Evolutionary conservation across 495 filamentous ascomycete genomes (phyloP).

Genomic region (Chaetomidium leptoderma): DNA sequence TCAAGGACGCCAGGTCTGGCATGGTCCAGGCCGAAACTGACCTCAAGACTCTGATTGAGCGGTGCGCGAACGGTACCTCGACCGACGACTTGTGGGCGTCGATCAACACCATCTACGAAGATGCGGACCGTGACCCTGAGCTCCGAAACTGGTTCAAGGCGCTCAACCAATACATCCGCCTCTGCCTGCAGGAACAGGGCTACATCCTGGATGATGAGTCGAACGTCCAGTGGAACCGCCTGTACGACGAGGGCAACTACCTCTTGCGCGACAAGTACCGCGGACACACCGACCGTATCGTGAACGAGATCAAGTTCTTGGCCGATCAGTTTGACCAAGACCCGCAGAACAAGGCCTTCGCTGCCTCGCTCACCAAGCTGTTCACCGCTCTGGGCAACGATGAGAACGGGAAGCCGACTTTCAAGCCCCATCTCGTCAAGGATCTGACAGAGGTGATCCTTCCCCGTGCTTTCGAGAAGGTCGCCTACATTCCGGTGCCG

Average conservation of each 20-base stretch:
- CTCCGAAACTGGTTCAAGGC: conserved; percentile 85
- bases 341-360: conserved; percentile 76
- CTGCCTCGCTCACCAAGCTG: conserved; percentile 69
- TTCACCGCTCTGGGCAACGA: conserved; percentile 80
- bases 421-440: conserved; percentile 89
- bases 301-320: conserved; percentile 87
- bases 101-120: conserved; percentile 82
- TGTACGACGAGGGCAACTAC: conserved; percentile 84
- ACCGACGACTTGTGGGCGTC: conserved; percentile 79
- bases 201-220: conserved; percentile 82
- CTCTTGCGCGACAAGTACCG: conserved; percentile 86
- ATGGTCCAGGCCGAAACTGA: conserved; percentile 71
- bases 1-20: conserved; percentile 64
- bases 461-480: conserved; percentile 77
- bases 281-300: conserved; percentile 77
- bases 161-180: conserved; percentile 71
- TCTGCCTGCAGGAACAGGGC: conserved; percentile 81
- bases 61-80: conserved; percentile 93
- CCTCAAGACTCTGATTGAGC: conserved; percentile 84
- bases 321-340: conserved; percentile 86
- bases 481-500: conserved; percentile 89
- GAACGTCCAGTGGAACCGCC: conserved; percentile 74
- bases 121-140: conserved; percentile 85
- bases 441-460: conserved; percentile 84
- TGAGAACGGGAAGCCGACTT: conserved; percentile 73